Conservation (phyloP, 2,329 filamentous ascomycete species). For the Alternaria sp. region DNA sequence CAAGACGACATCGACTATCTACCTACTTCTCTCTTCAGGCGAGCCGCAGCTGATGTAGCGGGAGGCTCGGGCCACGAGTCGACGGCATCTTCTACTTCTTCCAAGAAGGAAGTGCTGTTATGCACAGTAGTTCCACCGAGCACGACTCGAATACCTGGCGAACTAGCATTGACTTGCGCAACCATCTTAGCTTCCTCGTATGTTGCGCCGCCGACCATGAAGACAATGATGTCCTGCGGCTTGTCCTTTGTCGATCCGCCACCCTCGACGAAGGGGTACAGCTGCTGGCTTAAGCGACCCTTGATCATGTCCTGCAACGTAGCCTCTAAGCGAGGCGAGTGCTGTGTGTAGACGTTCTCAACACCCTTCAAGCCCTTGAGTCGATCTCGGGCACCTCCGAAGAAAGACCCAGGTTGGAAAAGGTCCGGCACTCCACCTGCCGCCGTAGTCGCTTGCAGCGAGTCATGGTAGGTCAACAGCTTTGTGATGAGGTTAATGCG, state of each 20-base stretch:
- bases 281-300: conserved; percentile 80
- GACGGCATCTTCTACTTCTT: conserved; percentile 90
- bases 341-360: conserved; percentile 98
- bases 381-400: conserved; percentile 82
- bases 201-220: conserved; percentile 90
- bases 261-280: conserved; percentile 93
- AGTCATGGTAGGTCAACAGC: conserved; percentile 83
- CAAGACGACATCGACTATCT: conserved; percentile 42
- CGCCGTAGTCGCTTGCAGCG: conserved; percentile 75
- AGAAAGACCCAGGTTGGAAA: conserved; percentile 87
- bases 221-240: conserved; percentile 94
- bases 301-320: conserved; percentile 94
- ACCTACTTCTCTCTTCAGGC: conserved; percentile 67
- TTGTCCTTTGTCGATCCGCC: conserved; percentile 88
- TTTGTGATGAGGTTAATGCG: conserved; percentile 82
- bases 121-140: conserved; percentile 87
- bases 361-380: conserved; percentile 97
- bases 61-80: conserved; percentile 77
- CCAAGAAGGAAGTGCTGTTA: conserved; percentile 85
- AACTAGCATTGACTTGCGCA: conserved; percentile 90
- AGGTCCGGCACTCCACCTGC: conserved; percentile 86
- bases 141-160: conserved; percentile 86
- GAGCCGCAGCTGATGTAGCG: conserved; percentile 61
- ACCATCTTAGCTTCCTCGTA: conserved; percentile 98
- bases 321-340: conserved; percentile 84